A percentile compares a stretch with the other conserved stretches of the same genome.
Evolutionary conservation across 2,329 filamentous ascomycete species (phyloP).

Genomic region (Beauveria caledonica): DNA sequence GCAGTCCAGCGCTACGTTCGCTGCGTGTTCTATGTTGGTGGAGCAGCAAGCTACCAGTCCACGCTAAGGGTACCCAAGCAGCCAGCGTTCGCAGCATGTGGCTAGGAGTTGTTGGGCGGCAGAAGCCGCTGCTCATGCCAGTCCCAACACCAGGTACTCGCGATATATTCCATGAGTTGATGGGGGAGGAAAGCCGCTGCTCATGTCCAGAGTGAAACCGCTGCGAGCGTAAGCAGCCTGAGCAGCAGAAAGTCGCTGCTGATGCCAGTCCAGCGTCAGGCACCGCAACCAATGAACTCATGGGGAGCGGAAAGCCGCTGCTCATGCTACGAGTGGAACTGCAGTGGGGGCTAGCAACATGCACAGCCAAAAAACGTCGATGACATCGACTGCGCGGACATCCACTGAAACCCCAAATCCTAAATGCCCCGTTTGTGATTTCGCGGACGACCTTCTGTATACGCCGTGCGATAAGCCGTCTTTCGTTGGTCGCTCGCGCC

Average conservation of each 20-base stretch:
- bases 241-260: no score
- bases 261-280: no score
- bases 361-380: background rate
- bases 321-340: background rate
- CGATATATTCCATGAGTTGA: background rate
- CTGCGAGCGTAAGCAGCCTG: no score
- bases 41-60: background rate
- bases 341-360: background rate
- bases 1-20: background rate
- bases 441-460: background rate
- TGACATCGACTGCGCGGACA: background rate
- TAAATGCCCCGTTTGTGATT: background rate
- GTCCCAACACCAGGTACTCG: background rate
- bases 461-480: background rate
- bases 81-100: no score
- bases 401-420: background rate
- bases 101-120: background rate
- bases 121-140: background rate
- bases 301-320: background rate
- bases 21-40: background rate
- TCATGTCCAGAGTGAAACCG: background rate
- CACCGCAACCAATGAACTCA: no score
- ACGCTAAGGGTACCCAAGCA: background rate
- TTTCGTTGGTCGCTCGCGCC: background rate
- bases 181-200: background rate